Evolutionary conservation across 305 asterid species (phyloP).

Genomic region (Solanum hybrid): DNA sequence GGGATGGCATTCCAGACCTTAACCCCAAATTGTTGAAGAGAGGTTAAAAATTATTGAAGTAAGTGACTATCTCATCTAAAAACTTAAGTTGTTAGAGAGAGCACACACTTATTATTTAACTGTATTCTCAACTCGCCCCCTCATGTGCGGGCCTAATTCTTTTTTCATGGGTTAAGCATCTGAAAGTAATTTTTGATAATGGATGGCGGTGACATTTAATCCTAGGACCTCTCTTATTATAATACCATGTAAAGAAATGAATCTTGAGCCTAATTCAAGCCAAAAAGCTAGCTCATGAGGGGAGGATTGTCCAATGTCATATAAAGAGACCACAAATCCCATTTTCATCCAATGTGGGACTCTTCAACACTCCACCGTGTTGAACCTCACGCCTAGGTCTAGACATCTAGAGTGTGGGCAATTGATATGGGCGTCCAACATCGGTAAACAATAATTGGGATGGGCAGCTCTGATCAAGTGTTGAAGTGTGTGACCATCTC

Average conservation of each 20-base stretch:
- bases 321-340: neutral
- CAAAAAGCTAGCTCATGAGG: neutral
- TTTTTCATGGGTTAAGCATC: neutral
- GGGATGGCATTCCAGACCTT: neutral
- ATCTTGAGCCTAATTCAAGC: neutral
- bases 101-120: neutral
- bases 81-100: neutral
- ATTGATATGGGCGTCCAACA: neutral
- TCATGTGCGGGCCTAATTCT: neutral
- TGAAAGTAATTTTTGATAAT: neutral
- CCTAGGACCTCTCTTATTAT: neutral
- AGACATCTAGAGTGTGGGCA: neutral
- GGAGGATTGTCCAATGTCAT: neutral
- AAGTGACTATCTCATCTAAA: neutral
- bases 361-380: neutral
- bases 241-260: neutral
- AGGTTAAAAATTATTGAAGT: neutral
- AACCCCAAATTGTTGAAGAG: neutral
- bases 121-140: neutral
- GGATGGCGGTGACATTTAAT: neutral
- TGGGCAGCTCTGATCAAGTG: neutral
- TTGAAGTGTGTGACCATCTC: neutral
- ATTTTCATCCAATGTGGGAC: neutral
- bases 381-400: neutral
- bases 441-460: neutral